Conservation (phyloP, 78 protist species). For the Dictyostelium purpureum region DNA sequence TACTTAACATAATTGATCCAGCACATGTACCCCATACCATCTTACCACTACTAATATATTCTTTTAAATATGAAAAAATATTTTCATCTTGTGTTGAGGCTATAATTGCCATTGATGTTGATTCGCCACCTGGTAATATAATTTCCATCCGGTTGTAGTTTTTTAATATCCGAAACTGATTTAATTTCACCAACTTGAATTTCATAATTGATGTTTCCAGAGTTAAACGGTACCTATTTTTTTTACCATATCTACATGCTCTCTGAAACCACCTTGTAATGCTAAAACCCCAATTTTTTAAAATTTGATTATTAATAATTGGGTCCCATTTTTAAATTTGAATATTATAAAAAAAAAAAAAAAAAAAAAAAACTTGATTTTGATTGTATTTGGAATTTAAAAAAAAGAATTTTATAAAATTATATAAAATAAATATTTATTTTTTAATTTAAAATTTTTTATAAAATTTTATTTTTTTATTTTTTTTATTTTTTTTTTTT, state of each 20-base stretch:
- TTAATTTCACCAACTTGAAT: neutral
- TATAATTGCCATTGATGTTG: constrained; percentile 80
- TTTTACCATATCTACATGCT: constrained; percentile 52
- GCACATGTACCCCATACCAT: constrained; percentile 89
- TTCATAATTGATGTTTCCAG: neutral
- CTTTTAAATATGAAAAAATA: constrained; percentile 3
- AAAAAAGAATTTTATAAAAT: too few species aligned
- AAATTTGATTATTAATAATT: neutral
- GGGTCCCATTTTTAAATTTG: too few species aligned
- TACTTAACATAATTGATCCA: constrained; percentile 81
- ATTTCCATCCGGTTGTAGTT: constrained; percentile 57
- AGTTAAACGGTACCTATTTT: neutral
- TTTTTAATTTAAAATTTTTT: too few species aligned
- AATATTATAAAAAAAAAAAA: too few species aligned
- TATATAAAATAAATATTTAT: too few species aligned
- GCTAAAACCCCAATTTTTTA: constrained; percentile 65
- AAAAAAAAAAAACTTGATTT: too few species aligned
- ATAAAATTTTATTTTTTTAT: neutral
- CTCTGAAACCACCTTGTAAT: constrained; percentile 77
- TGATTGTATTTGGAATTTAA: too few species aligned
- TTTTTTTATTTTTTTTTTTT: neutral
- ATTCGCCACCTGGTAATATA: constrained; percentile 83
- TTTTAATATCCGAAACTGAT: constrained; percentile 41
- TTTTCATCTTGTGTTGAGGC: neutral
- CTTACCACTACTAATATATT: neutral